Evolutionary conservation across 2,329 filamentous ascomycete genomes (phyloP).

Genomic region (Aureobasidium sp.): DNA sequence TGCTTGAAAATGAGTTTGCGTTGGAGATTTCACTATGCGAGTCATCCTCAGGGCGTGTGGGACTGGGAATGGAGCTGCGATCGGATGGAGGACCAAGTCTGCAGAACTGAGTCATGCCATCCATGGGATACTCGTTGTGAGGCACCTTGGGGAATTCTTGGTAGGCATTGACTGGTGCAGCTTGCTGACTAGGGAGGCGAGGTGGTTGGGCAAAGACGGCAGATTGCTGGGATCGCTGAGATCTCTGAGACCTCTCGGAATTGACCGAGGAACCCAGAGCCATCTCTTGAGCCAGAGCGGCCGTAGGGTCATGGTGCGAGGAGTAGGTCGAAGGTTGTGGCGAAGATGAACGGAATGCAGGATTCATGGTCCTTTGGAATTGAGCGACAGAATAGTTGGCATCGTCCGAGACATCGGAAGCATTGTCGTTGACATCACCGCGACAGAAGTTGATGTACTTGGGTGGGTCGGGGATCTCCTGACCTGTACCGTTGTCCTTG

Average conservation of each 20-base stretch:
- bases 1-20: constrained; percentile 78
- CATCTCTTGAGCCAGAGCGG: constrained; percentile 60
- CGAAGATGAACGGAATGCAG: constrained; percentile 89
- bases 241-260: constrained; percentile 12
- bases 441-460: constrained; percentile 99
- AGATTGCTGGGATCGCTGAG: constrained; percentile 7
- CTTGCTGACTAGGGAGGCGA: constrained; percentile 13
- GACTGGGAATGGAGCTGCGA: constrained; percentile 57
- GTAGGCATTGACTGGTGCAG: constrained; percentile 41
- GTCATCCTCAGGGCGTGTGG: constrained; percentile 68
- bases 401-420: constrained; percentile 77
- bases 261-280: constrained; percentile 14
- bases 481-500: constrained; percentile 77
- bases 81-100: constrained; percentile 64
- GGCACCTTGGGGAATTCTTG: constrained; percentile 61
- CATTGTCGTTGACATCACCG: constrained; percentile 69
- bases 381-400: constrained; percentile 90
- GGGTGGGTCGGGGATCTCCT: constrained; percentile 93
- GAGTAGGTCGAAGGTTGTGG: constrained; percentile 89
- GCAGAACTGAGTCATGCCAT: constrained; percentile 97
- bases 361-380: constrained; percentile 90
- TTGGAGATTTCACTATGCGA: constrained; percentile 81
- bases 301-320: constrained; percentile 81
- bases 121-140: constrained; percentile 86
- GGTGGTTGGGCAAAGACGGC: constrained; percentile 9